These are phyloP conservation scores for Amylocarpus encephaloides DNA, from an alignment of 2,329 filamentous ascomycete species.

Conservation along the genomic window DNA sequence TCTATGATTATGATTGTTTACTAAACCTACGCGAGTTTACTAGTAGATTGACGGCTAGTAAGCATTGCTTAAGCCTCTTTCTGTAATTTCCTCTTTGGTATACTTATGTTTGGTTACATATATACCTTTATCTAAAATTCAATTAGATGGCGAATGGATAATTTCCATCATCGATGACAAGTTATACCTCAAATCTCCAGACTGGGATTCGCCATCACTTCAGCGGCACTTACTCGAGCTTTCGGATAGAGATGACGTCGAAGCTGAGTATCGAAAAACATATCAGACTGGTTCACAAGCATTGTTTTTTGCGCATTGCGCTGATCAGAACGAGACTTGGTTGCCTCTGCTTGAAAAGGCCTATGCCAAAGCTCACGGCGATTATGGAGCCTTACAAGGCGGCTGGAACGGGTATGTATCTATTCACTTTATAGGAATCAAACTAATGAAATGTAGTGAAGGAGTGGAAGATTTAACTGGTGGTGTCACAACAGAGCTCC, in stretches of 20 bases:
- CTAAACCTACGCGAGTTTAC: too few relatives aligned
- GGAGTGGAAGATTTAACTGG: conserved; percentile 56
- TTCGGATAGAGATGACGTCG: conserved; percentile 66
- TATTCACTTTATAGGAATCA: not conserved
- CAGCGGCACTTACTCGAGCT: conserved; percentile 70
- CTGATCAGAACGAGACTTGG: conserved; percentile 75
- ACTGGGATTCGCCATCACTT: conserved; percentile 72
- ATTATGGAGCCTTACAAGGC: conserved; percentile 68
- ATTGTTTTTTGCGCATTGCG: conserved; percentile 71
- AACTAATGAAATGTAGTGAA: conserved; percentile 32
- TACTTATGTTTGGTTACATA: too few relatives aligned
- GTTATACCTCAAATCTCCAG: conserved; percentile 73
- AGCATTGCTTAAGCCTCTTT: too few relatives aligned
- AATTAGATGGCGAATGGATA: conserved; percentile 75
- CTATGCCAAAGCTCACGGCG: conserved; percentile 78
- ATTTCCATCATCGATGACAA: conserved; percentile 90
- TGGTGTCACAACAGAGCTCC: conserved; percentile 65
- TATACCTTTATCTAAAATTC: not conserved
- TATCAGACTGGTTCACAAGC: conserved; percentile 57
- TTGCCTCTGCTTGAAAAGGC: conserved; percentile 75
- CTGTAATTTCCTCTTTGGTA: too few relatives aligned
- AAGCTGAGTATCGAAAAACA: conserved; percentile 58
- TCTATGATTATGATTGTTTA: too few relatives aligned
- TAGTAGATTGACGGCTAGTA: too few relatives aligned
- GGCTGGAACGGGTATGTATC: conserved; percentile 46